phyloP scores from a whole-genome alignment of 371 early-diverging fungal genomes.

The Mortierella sp. region DNA sequence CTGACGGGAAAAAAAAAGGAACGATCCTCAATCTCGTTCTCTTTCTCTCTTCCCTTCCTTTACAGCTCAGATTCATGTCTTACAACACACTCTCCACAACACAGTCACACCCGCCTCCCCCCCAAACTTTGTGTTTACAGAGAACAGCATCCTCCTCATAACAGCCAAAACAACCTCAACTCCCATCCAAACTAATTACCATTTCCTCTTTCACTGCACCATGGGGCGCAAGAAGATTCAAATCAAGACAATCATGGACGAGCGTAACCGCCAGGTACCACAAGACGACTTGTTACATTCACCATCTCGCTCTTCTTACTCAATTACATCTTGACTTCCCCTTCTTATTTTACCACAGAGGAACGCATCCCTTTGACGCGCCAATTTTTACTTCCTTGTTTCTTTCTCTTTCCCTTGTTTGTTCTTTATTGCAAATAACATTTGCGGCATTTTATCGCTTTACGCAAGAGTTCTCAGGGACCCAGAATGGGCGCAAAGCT shows the following conservation, averaged over 20 bases:
- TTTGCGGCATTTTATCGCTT: neutral
- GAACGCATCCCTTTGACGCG: neutral
- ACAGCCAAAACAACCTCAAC: too few relatives aligned
- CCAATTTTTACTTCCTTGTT: too few relatives aligned
- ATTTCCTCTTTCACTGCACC: neutral
- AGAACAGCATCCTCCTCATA: too few relatives aligned
- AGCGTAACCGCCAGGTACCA: conserved; percentile 91
- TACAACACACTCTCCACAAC: too few relatives aligned
- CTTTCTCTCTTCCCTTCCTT: neutral
- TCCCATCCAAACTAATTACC: too few relatives aligned
- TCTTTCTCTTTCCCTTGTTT: too few relatives aligned
- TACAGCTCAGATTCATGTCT: too few relatives aligned
- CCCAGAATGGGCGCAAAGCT: neutral
- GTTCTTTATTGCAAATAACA: neutral
- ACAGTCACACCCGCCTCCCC: too few relatives aligned
- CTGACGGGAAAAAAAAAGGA: too few relatives aligned
- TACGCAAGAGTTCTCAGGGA: neutral
- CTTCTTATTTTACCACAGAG: neutral
- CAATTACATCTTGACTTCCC: neutral
- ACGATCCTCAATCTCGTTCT: neutral
- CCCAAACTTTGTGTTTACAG: too few relatives aligned
- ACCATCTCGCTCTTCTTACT: neutral
- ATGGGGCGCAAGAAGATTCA: conserved; percentile 99
- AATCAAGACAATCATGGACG: conserved; percentile 94
- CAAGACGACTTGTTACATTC: too few relatives aligned